Evolutionary conservation across 805 yeast genomes (phyloP), one percentile per base, ranked within the genome.

Genomic region (Yamadazyma sp.): DNA sequence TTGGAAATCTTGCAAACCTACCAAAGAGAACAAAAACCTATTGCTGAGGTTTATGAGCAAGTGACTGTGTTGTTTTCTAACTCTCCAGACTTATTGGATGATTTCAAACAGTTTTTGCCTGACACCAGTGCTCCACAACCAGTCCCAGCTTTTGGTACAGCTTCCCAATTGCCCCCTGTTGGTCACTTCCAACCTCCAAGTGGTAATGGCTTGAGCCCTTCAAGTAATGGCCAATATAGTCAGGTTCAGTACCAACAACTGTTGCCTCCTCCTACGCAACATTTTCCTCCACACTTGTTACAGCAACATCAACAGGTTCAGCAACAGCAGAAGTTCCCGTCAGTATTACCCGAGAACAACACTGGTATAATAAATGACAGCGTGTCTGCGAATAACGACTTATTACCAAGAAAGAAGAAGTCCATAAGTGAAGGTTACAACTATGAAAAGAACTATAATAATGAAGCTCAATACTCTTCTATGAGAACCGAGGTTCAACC

Each of bases 1-100:
- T 70, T 95, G 62, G 99, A 93, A 59, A 93, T 91, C 41, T 69
- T 93, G 50, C 99, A 93, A 60, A 91, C 97, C 31, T 93, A 91
- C 58, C 99, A 93, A 67, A 80, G 95, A 47, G 99, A 91, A 55
- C 95, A 89, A 56, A 84, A 88, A 55, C 96, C 96, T 32, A 93
- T 93, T 37, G 82, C 87, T 35, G 98, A 93, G 55, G 99, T 93
- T 9, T 93, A 93, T 54, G 84, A 87, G 38, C 97, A 93, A 57
- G 96, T 93, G 2, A 84, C 96, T 1, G 73, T 80, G 5, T 70
- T 93, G 37, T 93, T 93, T 65, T 82, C 86, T 42, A 86, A 87
- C 51, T 95, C 96, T 9, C 98, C 98, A 0, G 99, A 93, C 54
- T 71, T 93, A 42, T 67, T 93, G 45, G 95, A 89, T 49, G 99